Percentiles rank a stretch among this genome's conserved stretches.
Evolutionary conservation across 805 yeast species (phyloP).

Genomic region (Teunomyces cretensis): DNA sequence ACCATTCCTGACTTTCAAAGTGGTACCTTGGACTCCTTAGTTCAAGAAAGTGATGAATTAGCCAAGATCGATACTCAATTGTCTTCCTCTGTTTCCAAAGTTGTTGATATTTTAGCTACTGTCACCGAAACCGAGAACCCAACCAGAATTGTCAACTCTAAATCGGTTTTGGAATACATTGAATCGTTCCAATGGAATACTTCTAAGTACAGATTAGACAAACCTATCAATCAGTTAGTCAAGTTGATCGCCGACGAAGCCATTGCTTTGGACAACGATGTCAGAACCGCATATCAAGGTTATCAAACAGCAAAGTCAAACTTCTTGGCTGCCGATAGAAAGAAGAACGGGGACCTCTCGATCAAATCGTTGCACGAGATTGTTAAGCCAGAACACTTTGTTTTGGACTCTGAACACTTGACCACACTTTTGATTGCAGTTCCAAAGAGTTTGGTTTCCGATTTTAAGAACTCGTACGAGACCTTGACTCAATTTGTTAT

Average conservation of each 20-base stretch:
- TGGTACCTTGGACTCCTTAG: constrained; percentile 90
- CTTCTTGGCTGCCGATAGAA: constrained; percentile 84
- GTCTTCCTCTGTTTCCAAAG: constrained; percentile 65
- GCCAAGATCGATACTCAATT: constrained; percentile 80
- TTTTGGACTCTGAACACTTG: constrained; percentile 81
- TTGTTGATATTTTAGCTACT: constrained; percentile 66
- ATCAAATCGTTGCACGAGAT: constrained; percentile 88
- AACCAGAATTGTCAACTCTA: constrained; percentile 41
- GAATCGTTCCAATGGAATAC: constrained; percentile 85
- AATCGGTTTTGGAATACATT: constrained; percentile 59
- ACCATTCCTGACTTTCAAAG: constrained; percentile 84
- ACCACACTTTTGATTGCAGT: constrained; percentile 86
- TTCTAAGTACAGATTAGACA: constrained; percentile 81
- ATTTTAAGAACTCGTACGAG: constrained; percentile 73
- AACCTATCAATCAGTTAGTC: constrained; percentile 75
- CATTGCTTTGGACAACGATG: constrained; percentile 78
- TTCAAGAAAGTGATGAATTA: constrained; percentile 87
- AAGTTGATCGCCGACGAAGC: constrained; percentile 73
- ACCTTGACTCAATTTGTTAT: constrained; percentile 77
- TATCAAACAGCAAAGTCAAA: constrained; percentile 84
- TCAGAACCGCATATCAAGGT: constrained; percentile 67
- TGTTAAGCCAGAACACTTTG: constrained; percentile 80
- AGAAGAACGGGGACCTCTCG: constrained; percentile 89
- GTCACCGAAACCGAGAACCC: constrained; percentile 25
- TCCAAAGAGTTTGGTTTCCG: constrained; percentile 61